Evolutionary conservation across 805 yeast species (phyloP), one percentile per base, ranked within the genome.

Genomic region (Candida tammaniensis): DNA sequence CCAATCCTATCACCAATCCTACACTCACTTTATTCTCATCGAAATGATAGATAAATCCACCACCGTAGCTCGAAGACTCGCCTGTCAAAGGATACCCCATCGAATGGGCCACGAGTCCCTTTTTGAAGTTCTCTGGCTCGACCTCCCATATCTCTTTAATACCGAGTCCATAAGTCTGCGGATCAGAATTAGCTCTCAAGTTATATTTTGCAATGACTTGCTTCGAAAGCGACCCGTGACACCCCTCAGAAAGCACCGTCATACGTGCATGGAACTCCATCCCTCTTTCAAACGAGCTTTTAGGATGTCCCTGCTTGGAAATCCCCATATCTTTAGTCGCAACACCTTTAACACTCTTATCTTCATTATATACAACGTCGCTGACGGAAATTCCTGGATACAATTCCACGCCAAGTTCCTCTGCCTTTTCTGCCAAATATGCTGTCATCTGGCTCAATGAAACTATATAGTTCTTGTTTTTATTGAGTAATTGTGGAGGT

Each of bases 71-170:
- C 2, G 82, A 80, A 35, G 74, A 79, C 31, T 71, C 59, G 5
- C 29, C 32, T 10, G 76, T 53, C 41, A 93, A 64, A 9, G 99
- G 99, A 55, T 72, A 88, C 2, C 98, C 99, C 72, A 93, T 64
- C 0, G 94, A 71, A 57, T 93, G 99, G 1, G 84, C 78, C 13
- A 86, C 89, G 42, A 66, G 77, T 1, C 98, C 98, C 45, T 74
- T 72, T 38, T 78, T 72, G 65, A 86, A 91, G 43, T 85, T 84
- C 31, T 78, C 85, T 7, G 91, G 87, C 16, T 74, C 70, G 10
- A 93, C 95, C 57, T 91, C 88, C 99, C 99, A 93, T 5, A 93
- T 91, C 61, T 93, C 99, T 57, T 93, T 93, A 39, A 93, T 74
- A 24, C 99, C 99, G 16, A 93, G 59, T 9, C 98, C 99, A 60